Conservation (phyloP, 2,329 filamentous ascomycete genomes). For the Aotearoamyces nothofagi region DNA sequence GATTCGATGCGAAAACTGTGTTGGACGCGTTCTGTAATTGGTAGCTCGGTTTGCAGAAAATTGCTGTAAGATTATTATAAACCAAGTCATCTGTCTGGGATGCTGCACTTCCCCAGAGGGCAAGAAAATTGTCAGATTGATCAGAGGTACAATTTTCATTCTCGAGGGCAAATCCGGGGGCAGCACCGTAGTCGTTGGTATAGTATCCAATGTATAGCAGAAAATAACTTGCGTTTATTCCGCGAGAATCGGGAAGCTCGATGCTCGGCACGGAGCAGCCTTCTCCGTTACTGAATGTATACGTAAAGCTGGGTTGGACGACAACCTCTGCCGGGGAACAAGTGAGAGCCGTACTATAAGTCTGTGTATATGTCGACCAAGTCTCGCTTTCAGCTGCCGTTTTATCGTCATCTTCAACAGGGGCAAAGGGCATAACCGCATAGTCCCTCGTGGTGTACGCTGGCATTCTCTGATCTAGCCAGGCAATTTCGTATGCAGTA, state of each 20-base stretch:
- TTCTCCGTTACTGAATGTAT: conserved; percentile 22
- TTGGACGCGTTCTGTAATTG: conserved; percentile 28
- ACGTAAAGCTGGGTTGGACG: conserved; percentile 2
- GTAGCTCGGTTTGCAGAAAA: conserved; percentile 30
- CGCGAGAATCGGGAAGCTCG: not conserved
- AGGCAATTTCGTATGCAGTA: conserved; percentile 28
- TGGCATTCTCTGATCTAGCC: conserved; percentile 28
- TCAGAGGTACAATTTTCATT: conserved; percentile 18
- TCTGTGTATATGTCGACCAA: conserved; percentile 15
- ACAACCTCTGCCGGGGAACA: conserved; percentile 22
- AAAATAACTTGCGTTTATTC: conserved; percentile 10
- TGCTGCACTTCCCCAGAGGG: conserved; percentile 12
- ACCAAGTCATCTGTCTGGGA: not conserved
- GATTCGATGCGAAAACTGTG: too few relatives aligned
- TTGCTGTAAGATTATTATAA: conserved; percentile 16
- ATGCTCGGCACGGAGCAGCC: conserved; percentile 21
- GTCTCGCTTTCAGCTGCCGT: conserved; percentile 3
- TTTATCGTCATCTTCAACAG: not conserved
- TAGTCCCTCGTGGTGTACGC: conserved; percentile 27
- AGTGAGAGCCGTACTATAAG: conserved; percentile 21
- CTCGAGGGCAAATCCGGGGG: too few relatives aligned
- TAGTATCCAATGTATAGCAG: conserved; percentile 29
- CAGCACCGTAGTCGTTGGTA: conserved; percentile 19
- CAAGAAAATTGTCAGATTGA: conserved; percentile 24
- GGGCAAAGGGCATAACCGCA: conserved; percentile 26